phyloP scores from a whole-genome alignment of 106 monocot genomes.

The Phalaenopsis aphrodite region DNA sequence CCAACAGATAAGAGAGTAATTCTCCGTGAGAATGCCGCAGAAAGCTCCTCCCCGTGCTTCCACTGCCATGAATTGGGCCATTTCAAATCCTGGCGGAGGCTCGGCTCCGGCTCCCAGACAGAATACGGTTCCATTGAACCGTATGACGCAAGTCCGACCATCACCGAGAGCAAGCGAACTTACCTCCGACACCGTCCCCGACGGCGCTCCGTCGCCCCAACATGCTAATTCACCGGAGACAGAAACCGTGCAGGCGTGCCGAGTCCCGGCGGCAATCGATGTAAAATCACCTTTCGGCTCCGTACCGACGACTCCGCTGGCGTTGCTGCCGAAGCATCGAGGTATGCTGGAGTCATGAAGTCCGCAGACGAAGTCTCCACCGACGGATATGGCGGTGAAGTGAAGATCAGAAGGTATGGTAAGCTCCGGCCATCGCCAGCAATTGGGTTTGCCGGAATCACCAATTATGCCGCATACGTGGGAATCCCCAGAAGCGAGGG shows the following conservation, averaged over 20 bases:
- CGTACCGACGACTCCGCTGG: slow-evolving; percentile 23
- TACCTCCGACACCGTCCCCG: background rate
- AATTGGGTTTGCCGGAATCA: slow-evolving; percentile 6
- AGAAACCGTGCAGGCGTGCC: slow-evolving; percentile 57
- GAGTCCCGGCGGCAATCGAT: slow-evolving; percentile 41
- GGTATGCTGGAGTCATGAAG: slow-evolving; percentile 7
- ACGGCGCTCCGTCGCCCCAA: slow-evolving; percentile 55
- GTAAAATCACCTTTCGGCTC: slow-evolving; percentile 31
- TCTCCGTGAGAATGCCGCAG: slow-evolving; percentile 43
- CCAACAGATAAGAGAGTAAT: slow-evolving; percentile 72
- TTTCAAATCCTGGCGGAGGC: slow-evolving; percentile 12
- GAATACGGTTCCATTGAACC: slow-evolving; percentile 17
- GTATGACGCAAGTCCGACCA: slow-evolving; percentile 45
- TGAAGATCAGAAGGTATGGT: background rate
- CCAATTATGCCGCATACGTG: slow-evolving; percentile 73
- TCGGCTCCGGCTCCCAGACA: slow-evolving; percentile 46
- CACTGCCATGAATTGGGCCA: slow-evolving; percentile 36
- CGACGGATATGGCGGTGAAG: slow-evolving; percentile 51
- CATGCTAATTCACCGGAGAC: slow-evolving; percentile 18
- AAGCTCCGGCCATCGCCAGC: slow-evolving; percentile 77
- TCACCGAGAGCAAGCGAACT: slow-evolving; percentile 38
- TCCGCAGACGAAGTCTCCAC: slow-evolving; percentile 63
- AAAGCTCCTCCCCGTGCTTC: slow-evolving; percentile 47
- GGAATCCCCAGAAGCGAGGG: slow-evolving; percentile 37
- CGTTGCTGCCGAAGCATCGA: slow-evolving; percentile 44